Percentiles rank a stretch among this genome's conserved stretches.
These are phyloP conservation scores for Letharia lupina DNA, from an alignment of 495 filamentous ascomycete genomes.

Conservation along the genomic window DNA sequence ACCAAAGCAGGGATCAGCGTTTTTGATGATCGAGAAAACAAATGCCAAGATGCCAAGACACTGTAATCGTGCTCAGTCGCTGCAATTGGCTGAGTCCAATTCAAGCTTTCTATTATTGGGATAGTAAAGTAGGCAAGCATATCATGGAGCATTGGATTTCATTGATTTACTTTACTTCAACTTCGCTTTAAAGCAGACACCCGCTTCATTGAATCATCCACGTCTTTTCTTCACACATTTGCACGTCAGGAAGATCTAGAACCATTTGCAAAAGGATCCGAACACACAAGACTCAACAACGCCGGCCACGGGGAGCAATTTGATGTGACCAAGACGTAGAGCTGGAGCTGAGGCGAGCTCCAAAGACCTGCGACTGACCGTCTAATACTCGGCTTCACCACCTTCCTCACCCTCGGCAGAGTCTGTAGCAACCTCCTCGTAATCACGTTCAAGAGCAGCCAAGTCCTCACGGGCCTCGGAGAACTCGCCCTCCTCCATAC, in stretches of 20 bases:
- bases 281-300: slow-evolving; percentile 6
- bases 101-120: too few relatives aligned
- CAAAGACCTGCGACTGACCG: slow-evolving; percentile 19
- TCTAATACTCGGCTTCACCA: slow-evolving; percentile 92
- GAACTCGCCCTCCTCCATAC: slow-evolving; percentile 99
- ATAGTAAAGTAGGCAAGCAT: neutral
- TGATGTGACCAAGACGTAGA: slow-evolving; percentile 12
- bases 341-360: neutral
- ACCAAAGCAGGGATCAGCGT: slow-evolving; percentile 1
- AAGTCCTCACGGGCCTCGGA: slow-evolving; percentile 97
- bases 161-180: slow-evolving; percentile 13
- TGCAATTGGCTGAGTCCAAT: too few relatives aligned
- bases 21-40: slow-evolving; percentile 5
- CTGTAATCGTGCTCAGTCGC: too few relatives aligned
- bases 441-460: slow-evolving; percentile 95
- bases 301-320: slow-evolving; percentile 16
- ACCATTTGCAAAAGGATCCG: slow-evolving; percentile 5
- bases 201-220: slow-evolving; percentile 21
- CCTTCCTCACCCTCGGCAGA: slow-evolving; percentile 84
- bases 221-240: slow-evolving; percentile 13
- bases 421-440: slow-evolving; percentile 97
- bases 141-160: neutral
- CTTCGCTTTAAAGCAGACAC: slow-evolving; percentile 5
- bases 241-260: slow-evolving; percentile 20
- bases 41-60: slow-evolving; percentile 6